phyloP scores from a whole-genome alignment of 768 basidiomycete genomes.

The Pleurotus sapidus region DNA sequence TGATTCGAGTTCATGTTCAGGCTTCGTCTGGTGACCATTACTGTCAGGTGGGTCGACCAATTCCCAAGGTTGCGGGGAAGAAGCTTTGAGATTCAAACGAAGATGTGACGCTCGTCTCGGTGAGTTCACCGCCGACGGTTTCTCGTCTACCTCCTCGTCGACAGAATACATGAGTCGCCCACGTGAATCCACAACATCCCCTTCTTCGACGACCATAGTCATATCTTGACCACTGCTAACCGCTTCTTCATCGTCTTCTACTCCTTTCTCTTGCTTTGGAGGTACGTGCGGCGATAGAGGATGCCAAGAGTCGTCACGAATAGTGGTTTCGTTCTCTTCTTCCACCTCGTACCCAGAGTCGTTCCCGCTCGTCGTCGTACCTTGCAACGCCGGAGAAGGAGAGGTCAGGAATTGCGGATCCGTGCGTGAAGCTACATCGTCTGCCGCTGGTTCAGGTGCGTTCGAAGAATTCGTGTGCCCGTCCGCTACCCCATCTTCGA shows the following conservation, averaged over 20 bases:
- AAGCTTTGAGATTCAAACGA: constrained; percentile 44
- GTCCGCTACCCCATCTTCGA: constrained; percentile 9
- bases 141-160: constrained; percentile 19
- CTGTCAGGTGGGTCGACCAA: constrained; percentile 45
- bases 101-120: constrained; percentile 40
- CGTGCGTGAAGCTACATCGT: constrained; percentile 10
- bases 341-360: constrained; percentile 5
- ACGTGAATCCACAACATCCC: constrained; percentile 18
- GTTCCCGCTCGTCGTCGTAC: neutral
- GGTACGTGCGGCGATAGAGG: constrained; percentile 9
- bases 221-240: constrained; percentile 6
- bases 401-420: neutral
- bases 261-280: neutral
- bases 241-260: constrained; percentile 6
- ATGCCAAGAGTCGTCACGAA: neutral
- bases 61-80: constrained; percentile 71
- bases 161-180: constrained; percentile 22
- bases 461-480: constrained; percentile 7
- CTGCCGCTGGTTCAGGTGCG: constrained; percentile 14
- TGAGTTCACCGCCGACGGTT: constrained; percentile 23
- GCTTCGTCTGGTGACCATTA: constrained; percentile 31
- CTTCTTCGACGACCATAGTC: constrained; percentile 13
- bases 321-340: constrained; percentile 1
- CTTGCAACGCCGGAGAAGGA: constrained; percentile 6
- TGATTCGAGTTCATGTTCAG: constrained; percentile 39